phyloP scores from a whole-genome alignment of 306 rosid species.

The Castanea crenata region DNA sequence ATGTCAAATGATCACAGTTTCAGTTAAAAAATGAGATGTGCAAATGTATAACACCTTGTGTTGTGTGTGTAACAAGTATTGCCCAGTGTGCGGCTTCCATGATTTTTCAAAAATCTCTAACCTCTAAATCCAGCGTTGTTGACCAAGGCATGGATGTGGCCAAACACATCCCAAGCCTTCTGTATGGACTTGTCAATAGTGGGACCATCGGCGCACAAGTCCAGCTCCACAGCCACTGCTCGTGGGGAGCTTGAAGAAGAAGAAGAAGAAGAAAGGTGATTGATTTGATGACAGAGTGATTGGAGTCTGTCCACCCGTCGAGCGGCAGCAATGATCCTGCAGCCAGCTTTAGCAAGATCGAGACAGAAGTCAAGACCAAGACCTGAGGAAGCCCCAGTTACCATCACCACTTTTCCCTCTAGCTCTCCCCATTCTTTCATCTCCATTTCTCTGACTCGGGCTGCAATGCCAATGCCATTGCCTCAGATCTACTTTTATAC shows the following conservation, averaged over 20 bases:
- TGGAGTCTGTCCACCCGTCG: conserved; percentile 66
- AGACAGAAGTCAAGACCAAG: conserved; percentile 69
- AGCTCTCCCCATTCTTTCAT: conserved; percentile 57
- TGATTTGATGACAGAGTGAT: conserved; percentile 58
- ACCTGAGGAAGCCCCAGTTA: conserved; percentile 88
- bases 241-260: not conserved
- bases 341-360: conserved; percentile 67
- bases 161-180: conserved; percentile 5
- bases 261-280: conserved; percentile 5
- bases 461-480: too few relatives aligned
- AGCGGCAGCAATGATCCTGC: conserved; percentile 60
- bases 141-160: conserved; percentile 60
- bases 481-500: too few relatives aligned
- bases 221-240: conserved; percentile 55
- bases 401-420: conserved; percentile 67
- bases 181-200: too few relatives aligned
- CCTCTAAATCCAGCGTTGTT: conserved; percentile 86
- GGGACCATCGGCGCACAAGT: conserved; percentile 18
- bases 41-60: too few relatives aligned
- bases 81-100: too few relatives aligned
- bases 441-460: conserved; percentile 27
- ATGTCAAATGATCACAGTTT: too few relatives aligned
- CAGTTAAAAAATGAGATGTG: too few relatives aligned
- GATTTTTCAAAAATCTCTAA: not conserved
- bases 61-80: too few relatives aligned